phyloP scores from a whole-genome alignment of 176 grass and related monocot genomes.

The Lolium multiflorum region DNA sequence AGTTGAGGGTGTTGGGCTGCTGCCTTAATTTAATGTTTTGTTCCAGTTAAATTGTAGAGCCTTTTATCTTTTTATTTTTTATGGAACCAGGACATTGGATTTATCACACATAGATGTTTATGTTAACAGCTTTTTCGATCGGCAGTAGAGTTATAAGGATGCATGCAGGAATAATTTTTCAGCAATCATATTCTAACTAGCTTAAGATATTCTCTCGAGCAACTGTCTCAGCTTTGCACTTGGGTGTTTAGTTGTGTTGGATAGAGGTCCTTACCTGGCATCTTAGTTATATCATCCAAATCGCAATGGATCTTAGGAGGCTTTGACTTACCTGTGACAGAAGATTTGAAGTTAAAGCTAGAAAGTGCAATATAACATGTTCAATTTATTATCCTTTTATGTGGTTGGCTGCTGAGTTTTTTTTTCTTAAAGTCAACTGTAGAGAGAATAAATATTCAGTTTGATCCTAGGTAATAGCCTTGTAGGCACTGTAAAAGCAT shows the following conservation, averaged over 20 bases:
- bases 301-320: background rate
- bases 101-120: background rate
- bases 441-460: conserved; percentile 2
- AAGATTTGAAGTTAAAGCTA: conserved; percentile 5
- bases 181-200: background rate
- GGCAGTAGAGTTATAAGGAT: conserved; percentile 21
- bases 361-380: conserved; percentile 12
- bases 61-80: background rate
- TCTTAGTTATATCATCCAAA: conserved; percentile 34
- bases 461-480: conserved; percentile 7
- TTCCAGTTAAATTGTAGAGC: conserved; percentile 1
- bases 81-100: conserved; percentile 11
- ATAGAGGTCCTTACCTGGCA: conserved; percentile 11
- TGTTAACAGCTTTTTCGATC: conserved; percentile 17
- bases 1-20: background rate
- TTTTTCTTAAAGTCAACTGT: conserved; percentile 14
- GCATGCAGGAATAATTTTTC: background rate
- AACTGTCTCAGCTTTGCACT: conserved; percentile 1
- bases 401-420: background rate
- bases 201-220: background rate
- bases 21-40: conserved; percentile 31
- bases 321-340: background rate
- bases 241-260: conserved; percentile 2
- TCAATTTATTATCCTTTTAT: background rate
- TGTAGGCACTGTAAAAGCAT: background rate